A percentile compares a stretch with the other conserved stretches of the same genome.
These are phyloP conservation scores for Sambucus nigra DNA, from an alignment of 129 eudicot genomes.

Conservation along the genomic window DNA sequence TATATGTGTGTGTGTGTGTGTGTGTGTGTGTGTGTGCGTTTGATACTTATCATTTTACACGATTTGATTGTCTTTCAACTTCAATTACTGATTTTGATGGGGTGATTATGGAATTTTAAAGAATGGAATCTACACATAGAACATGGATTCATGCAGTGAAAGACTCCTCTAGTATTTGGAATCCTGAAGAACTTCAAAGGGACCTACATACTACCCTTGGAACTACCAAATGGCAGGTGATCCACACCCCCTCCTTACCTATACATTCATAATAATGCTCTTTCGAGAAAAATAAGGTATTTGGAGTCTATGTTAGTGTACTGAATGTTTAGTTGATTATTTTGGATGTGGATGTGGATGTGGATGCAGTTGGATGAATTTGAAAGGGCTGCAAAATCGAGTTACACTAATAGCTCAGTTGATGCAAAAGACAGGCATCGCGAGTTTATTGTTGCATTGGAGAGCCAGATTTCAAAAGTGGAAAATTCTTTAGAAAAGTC, in stretches of 20 bases:
- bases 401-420: slow-evolving; percentile 31
- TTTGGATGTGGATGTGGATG: too few species aligned
- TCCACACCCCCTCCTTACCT: background rate
- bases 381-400: slow-evolving; percentile 51
- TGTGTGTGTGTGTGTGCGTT: too few species aligned
- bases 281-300: too few species aligned
- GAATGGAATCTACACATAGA: slow-evolving; percentile 93
- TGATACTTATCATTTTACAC: too few species aligned
- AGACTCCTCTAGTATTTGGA: slow-evolving; percentile 45
- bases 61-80: too few species aligned
- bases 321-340: too few species aligned
- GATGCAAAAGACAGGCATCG: slow-evolving; percentile 58
- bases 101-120: slow-evolving; percentile 19
- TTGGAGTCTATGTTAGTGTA: background rate
- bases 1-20: too few species aligned
- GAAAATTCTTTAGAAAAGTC: slow-evolving; percentile 46
- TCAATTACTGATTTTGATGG: too few species aligned
- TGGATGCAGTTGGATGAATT: slow-evolving; percentile 77
- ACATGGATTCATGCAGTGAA: slow-evolving; percentile 66
- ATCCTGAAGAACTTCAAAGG: slow-evolving; percentile 60
- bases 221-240: slow-evolving; percentile 94
- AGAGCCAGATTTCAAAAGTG: slow-evolving; percentile 45
- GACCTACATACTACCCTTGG: slow-evolving; percentile 71
- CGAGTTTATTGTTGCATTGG: slow-evolving; percentile 65
- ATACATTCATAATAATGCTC: background rate